Conservation (phyloP, 805 yeast genomes). For the Wickerhamiella azymoides region DNA sequence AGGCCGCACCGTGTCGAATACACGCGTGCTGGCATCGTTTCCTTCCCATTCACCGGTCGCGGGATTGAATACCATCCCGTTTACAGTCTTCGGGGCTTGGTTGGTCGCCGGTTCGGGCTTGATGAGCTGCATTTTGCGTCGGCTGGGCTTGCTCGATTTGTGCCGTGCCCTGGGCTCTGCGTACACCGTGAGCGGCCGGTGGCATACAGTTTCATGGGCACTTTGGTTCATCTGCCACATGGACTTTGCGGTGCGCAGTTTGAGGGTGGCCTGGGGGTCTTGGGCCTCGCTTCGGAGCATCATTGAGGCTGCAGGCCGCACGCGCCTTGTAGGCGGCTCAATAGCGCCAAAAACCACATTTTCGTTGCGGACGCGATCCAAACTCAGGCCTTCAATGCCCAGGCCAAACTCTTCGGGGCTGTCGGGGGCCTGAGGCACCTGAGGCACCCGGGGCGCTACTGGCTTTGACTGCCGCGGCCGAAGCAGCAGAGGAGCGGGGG, state of each 20-base stretch:
- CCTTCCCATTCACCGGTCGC: slow-evolving; percentile 20
- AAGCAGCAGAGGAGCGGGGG: not conserved
- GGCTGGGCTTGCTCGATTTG: not conserved
- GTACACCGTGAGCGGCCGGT: slow-evolving; percentile 19
- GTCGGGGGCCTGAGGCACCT: no score
- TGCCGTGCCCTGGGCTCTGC: slow-evolving; percentile 10
- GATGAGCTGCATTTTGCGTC: not conserved
- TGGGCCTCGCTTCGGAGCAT: not conserved
- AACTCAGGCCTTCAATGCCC: slow-evolving; percentile 15
- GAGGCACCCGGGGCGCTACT: not conserved
- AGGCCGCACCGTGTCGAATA: slow-evolving; percentile 12
- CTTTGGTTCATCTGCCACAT: slow-evolving; percentile 7
- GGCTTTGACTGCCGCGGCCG: not conserved
- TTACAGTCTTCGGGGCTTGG: slow-evolving; percentile 8
- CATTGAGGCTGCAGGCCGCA: slow-evolving; percentile 14
- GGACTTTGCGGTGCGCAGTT: slow-evolving; percentile 8
- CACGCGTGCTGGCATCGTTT: slow-evolving; percentile 16
- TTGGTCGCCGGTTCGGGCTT: not conserved
- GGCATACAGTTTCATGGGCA: no score
- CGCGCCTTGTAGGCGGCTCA: slow-evolving; percentile 1
- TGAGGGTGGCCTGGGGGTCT: not conserved
- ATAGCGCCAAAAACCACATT: slow-evolving; percentile 16
- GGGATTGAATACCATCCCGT: slow-evolving; percentile 21
- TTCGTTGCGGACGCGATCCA: slow-evolving; percentile 14
- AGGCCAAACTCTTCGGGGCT: slow-evolving; percentile 12